Evolutionary conservation across 176 grass and related monocot genomes (phyloP).

Genomic region (Cenchrus purpureus): DNA sequence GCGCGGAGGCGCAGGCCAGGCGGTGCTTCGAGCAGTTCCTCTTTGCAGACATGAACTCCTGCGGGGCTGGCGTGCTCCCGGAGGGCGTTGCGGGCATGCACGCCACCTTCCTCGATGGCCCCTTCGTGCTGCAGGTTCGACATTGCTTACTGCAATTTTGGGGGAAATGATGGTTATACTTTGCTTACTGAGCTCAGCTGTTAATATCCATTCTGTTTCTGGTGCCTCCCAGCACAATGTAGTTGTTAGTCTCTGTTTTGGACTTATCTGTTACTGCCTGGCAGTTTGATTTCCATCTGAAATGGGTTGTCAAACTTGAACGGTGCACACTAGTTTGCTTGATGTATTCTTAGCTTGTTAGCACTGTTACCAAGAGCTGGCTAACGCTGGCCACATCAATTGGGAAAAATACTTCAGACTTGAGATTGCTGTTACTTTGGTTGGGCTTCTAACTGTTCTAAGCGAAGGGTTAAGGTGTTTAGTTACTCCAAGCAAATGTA

Average conservation of each 20-base stretch:
- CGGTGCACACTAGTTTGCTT: neutral
- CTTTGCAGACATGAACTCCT: constrained; percentile 80
- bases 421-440: neutral
- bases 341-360: neutral
- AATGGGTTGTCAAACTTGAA: neutral
- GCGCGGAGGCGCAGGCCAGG: constrained; percentile 51
- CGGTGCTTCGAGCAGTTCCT: constrained; percentile 84
- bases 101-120: constrained; percentile 65
- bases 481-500: neutral
- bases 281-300: neutral
- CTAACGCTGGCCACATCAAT: neutral
- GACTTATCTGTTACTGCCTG: neutral
- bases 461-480: neutral
- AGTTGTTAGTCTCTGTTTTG: neutral
- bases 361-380: neutral
- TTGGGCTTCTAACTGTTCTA: neutral
- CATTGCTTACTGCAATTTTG: neutral
- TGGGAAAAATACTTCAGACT: neutral
- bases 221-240: neutral
- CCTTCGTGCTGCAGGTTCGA: constrained; percentile 83
- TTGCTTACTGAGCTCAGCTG: neutral
- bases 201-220: neutral
- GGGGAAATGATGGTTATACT: neutral
- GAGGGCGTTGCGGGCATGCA: constrained; percentile 66
- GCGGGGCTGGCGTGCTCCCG: constrained; percentile 68